Evolutionary conservation across 1,139 yeast genomes (phyloP).

Genomic region (Saccharomyces pastorianus): DNA sequence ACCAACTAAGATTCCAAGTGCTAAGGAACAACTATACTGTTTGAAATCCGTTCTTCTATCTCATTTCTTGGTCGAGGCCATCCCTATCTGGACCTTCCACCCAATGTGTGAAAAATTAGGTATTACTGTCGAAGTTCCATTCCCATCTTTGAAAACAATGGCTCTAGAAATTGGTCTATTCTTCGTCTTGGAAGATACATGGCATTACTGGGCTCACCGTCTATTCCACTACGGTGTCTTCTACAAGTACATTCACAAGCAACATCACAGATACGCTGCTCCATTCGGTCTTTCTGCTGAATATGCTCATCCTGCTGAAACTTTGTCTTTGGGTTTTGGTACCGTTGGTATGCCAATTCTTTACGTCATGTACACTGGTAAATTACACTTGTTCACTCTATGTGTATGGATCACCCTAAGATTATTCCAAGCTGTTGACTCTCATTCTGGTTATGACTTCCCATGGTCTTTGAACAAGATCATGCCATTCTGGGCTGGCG

Average conservation of each 20-base stretch:
- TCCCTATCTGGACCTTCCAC: conserved; percentile 95
- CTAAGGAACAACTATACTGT: conserved; percentile 86
- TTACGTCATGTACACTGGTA: conserved; percentile 53
- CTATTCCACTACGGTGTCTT: conserved; percentile 76
- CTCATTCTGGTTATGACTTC: conserved; percentile 95
- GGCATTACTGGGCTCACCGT: conserved; percentile 96
- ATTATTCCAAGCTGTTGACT: conserved; percentile 88
- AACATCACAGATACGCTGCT: conserved; percentile 94
- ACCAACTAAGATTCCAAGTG: conserved; percentile 66
- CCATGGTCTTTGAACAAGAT: conserved; percentile 91
- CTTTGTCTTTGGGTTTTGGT: conserved; percentile 82
- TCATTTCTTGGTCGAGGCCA: conserved; percentile 84
- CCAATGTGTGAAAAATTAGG: conserved; percentile 75
- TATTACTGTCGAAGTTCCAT: conserved; percentile 70
- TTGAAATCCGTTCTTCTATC: conserved; percentile 73
- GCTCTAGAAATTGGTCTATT: conserved; percentile 59
- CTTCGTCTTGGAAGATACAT: conserved; percentile 80
- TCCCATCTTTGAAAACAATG: conserved; percentile 58
- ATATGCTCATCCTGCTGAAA: conserved; percentile 93
- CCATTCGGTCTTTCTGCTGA: conserved; percentile 96
- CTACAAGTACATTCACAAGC: conserved; percentile 87
- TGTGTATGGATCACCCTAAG: conserved; percentile 82
- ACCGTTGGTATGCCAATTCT: conserved; percentile 89
- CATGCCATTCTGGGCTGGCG: conserved; percentile 96
- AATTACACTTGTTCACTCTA: conserved; percentile 76